phyloP scores from a whole-genome alignment of 2,329 filamentous ascomycete genomes.

The Scytalidium sp. region DNA sequence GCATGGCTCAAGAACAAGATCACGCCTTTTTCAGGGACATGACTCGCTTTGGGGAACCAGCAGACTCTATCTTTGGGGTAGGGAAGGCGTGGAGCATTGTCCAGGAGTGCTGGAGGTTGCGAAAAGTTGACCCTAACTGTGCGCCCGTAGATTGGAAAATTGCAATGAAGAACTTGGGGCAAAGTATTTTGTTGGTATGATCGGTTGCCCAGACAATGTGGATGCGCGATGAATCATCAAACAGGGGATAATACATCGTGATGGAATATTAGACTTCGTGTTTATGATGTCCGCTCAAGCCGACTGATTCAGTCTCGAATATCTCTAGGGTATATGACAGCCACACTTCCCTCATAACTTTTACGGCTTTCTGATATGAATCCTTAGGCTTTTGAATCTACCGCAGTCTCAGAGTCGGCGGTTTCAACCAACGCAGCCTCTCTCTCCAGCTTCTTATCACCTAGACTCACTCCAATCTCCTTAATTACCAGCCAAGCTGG shows the following conservation, averaged over 20 bases:
- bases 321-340: no score
- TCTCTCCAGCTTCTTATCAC: slow-evolving; percentile 20
- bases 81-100: slow-evolving; percentile 8
- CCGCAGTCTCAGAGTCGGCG: neutral
- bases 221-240: no score
- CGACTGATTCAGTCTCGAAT: no score
- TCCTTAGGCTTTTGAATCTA: neutral
- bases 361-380: no score
- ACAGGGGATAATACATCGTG: no score
- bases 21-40: slow-evolving; percentile 15
- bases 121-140: neutral
- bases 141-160: slow-evolving; percentile 6
- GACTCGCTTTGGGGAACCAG: neutral
- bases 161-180: slow-evolving; percentile 5
- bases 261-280: no score
- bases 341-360: no score
- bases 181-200: slow-evolving; percentile 8
- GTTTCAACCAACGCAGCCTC: slow-evolving; percentile 10
- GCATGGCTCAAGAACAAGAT: slow-evolving; percentile 11
- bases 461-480: slow-evolving; percentile 22
- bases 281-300: no score
- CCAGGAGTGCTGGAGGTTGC: slow-evolving; percentile 10
- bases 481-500: slow-evolving; percentile 65
- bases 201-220: no score
- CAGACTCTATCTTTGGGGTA: neutral